Evolutionary conservation across 2,329 filamentous ascomycete genomes (phyloP).

Genomic region (Cercospora zeae-maydis): DNA sequence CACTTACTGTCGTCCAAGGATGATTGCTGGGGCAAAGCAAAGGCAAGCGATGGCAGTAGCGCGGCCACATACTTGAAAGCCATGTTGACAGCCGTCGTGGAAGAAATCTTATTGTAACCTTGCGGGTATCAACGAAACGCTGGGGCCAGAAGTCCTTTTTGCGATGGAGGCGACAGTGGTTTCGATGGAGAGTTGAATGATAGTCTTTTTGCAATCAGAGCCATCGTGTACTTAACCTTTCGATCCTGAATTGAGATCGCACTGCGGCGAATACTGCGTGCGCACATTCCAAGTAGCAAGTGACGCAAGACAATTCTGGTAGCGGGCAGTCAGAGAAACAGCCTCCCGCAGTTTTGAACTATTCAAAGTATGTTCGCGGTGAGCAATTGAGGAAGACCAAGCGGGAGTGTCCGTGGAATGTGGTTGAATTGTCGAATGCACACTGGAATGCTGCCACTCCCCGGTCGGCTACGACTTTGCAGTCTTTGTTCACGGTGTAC

Average conservation of each 20-base stretch:
- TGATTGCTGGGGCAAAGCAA: conserved; percentile 14
- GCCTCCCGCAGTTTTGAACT: background rate
- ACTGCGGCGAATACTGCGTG: background rate
- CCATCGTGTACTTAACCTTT: background rate
- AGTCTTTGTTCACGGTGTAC: background rate
- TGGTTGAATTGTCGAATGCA: background rate
- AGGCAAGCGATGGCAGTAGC: conserved; percentile 11
- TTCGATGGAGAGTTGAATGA: too few species aligned
- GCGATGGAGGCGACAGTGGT: background rate
- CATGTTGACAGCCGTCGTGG: background rate
- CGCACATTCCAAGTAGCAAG: conserved; percentile 1
- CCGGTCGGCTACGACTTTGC: background rate
- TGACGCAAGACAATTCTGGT: background rate
- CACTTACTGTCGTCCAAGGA: conserved; percentile 1
- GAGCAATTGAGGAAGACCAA: background rate
- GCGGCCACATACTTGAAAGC: conserved; percentile 8
- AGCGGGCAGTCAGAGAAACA: background rate
- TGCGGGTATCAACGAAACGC: background rate
- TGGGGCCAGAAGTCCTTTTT: background rate
- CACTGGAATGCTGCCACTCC: background rate
- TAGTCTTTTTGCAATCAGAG: background rate
- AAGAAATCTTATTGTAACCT: too few species aligned
- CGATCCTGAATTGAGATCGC: background rate
- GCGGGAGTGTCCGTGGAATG: conserved; percentile 2
- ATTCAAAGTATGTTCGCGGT: background rate